Evolutionary conservation across 2,329 filamentous ascomycete genomes (phyloP), one percentile per base, ranked within the genome.

Genomic region (Pseudogymnoascus sp.): DNA sequence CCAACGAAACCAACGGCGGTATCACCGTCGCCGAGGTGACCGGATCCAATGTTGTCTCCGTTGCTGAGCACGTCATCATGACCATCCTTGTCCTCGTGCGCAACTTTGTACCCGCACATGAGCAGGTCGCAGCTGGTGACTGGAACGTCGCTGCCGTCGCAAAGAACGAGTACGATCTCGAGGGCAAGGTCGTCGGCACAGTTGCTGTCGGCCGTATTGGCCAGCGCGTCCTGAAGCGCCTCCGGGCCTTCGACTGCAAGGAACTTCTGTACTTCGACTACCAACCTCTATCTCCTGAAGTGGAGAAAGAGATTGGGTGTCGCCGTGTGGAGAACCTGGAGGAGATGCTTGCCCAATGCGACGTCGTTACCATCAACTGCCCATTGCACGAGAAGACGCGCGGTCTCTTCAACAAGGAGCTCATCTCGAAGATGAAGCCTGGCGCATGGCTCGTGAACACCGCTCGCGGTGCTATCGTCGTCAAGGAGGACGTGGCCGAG

Each of bases 261-360:
- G 93, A 97, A 84, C 86, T 99, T 60, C 86, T 97, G 67, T 99
- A 99, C 90, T 97, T 90, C 77, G 94, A 99, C 82, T 99, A 99
- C 89, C 94, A 99, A 84, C 92, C 93, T 60, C 84, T 99, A 68
- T 83, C 80, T 65, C 74, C 91, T 65, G 92, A 96, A 82, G 82
- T 86, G 72, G 92, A 97, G 86, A 86, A 89, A 79, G 93, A 97
- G 83, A 97, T 97, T 79, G 93, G 93, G 76, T 92, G 88, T 85
- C 85, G 91, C 72, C 87, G 94, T 66, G 92, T 97, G 64, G 89
- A 93, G 58, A 84, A 76, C 72, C 87, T 99, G 72, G 92, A 97
- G 83, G 93, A 97, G 77, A 88, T 99, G 86, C 79, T 99, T 66
- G 83, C 85, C 41, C 91, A 96, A 83, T 97, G 93, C 77, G 94